Evolutionary conservation across 2,329 filamentous ascomycete species (phyloP).

Genomic region (Whalleya microplaca): DNA sequence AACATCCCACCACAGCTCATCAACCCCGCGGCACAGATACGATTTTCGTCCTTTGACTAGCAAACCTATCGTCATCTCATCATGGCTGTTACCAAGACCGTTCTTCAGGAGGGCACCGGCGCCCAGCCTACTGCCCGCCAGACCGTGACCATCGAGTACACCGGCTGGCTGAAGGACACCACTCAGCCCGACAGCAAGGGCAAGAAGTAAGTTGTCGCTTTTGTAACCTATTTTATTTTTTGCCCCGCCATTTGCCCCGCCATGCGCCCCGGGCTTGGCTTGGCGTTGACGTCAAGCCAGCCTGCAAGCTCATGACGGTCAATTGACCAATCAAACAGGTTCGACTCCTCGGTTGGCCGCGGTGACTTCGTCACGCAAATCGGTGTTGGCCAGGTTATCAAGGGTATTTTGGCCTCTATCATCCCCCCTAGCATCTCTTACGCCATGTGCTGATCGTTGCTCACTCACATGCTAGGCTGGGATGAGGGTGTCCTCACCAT

Average conservation of each 20-base stretch:
- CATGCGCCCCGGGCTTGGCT: slow-evolving; percentile 12
- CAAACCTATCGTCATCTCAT: slow-evolving; percentile 33
- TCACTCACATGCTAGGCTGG: slow-evolving; percentile 67
- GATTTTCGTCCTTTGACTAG: not conserved
- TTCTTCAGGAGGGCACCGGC: slow-evolving; percentile 63
- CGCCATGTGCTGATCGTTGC: slow-evolving; percentile 11
- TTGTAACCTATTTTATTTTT: not conserved
- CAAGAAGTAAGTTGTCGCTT: slow-evolving; percentile 60
- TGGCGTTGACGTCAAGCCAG: slow-evolving; percentile 15
- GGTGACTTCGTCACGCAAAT: slow-evolving; percentile 78
- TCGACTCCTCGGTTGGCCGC: slow-evolving; percentile 82
- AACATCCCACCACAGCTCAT: not conserved
- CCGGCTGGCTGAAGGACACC: slow-evolving; percentile 78
- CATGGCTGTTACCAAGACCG: slow-evolving; percentile 77
- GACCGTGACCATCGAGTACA: slow-evolving; percentile 86
- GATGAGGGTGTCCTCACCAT: slow-evolving; percentile 85
- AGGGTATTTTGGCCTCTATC: slow-evolving; percentile 59
- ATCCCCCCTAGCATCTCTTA: not conserved
- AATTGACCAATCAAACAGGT: slow-evolving; percentile 58
- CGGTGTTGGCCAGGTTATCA: slow-evolving; percentile 83
- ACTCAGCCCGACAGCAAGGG: slow-evolving; percentile 68
- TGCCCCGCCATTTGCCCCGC: slow-evolving; percentile 12
- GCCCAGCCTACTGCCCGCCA: slow-evolving; percentile 68
- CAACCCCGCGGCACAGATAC: not conserved
- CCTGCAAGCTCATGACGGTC: slow-evolving; percentile 8